Conservation (phyloP, 768 basidiomycete species). For the Boletus rubescentipes region DNA sequence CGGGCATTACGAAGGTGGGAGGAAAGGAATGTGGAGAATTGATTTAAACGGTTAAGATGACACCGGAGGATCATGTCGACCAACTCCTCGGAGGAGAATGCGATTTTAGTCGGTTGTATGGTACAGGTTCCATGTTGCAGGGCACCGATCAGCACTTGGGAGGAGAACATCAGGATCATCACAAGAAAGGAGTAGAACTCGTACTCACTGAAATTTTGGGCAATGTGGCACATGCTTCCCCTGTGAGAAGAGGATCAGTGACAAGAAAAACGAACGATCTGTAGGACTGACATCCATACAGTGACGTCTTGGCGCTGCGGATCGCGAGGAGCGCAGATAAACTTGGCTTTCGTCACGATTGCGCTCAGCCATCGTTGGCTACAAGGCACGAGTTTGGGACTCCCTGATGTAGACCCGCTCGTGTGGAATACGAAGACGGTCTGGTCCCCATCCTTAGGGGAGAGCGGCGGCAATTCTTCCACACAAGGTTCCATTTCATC, state of each 20-base stretch:
- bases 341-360: constrained; percentile 59
- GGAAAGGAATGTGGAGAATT: constrained; percentile 70
- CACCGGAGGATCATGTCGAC: constrained; percentile 68
- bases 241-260: constrained; percentile 45
- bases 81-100: constrained; percentile 67
- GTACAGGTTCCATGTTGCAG: constrained; percentile 73
- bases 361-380: constrained; percentile 64
- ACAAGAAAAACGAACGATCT: constrained; percentile 18
- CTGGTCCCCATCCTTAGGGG: constrained; percentile 39
- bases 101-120: constrained; percentile 64
- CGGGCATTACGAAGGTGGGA: constrained; percentile 61
- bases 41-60: constrained; percentile 70
- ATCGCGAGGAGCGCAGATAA: constrained; percentile 48
- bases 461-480: constrained; percentile 44
- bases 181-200: constrained; percentile 14
- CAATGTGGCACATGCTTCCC: constrained; percentile 85
- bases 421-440: constrained; percentile 74
- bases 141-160: constrained; percentile 62
- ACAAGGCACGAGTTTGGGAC: constrained; percentile 75
- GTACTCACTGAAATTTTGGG: constrained; percentile 67
- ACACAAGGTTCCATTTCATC: constrained; percentile 37
- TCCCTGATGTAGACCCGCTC: constrained; percentile 81
- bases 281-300: constrained; percentile 62
- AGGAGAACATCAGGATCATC: constrained; percentile 21
- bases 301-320: constrained; percentile 63